Percentiles rank a stretch among this genome's conserved stretches.
Evolutionary conservation across 352 stramenopile species (phyloP).

Genomic region (Globisporangium heterothallicum): DNA sequence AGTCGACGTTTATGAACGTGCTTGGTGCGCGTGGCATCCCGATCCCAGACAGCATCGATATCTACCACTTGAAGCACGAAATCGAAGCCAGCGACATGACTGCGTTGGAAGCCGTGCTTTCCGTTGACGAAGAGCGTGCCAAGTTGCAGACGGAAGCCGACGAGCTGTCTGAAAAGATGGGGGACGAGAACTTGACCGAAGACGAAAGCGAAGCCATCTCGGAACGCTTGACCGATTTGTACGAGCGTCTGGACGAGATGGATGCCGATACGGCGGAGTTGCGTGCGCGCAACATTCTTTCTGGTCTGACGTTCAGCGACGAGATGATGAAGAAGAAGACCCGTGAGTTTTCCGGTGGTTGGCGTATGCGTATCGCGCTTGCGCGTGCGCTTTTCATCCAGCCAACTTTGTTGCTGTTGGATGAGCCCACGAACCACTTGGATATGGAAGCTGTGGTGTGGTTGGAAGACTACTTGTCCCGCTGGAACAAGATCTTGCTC

Average conservation of each 20-base stretch:
- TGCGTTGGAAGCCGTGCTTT: conserved; percentile 93
- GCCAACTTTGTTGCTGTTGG: conserved; percentile 90
- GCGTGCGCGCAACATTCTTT: conserved; percentile 91
- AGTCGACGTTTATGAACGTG: conserved; percentile 97
- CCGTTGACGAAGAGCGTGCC: conserved; percentile 91
- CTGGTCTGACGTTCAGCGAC: conserved; percentile 94
- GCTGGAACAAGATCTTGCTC: conserved; percentile 97
- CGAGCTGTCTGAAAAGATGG: conserved; percentile 89
- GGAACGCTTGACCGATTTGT: conserved; percentile 91
- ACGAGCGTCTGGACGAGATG: conserved; percentile 94
- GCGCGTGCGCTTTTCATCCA: conserved; percentile 97
- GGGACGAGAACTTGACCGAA: conserved; percentile 84
- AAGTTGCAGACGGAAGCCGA: conserved; percentile 92
- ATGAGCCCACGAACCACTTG: conserved; percentile 95
- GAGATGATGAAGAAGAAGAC: conserved; percentile 94
- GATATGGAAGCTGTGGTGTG: conserved; percentile 98
- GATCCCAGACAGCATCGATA: conserved; percentile 95
- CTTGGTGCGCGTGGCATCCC: conserved; percentile 92
- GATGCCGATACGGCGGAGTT: conserved; percentile 92
- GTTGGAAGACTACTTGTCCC: conserved; percentile 97
- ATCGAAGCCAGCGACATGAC: conserved; percentile 93
- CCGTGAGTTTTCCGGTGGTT: conserved; percentile 93
- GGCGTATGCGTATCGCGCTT: conserved; percentile 95
- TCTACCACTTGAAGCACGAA: conserved; percentile 96
- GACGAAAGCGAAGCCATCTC: conserved; percentile 79